Conservation (phyloP, 495 filamentous ascomycete genomes). For the Tetracladium setigerum region DNA sequence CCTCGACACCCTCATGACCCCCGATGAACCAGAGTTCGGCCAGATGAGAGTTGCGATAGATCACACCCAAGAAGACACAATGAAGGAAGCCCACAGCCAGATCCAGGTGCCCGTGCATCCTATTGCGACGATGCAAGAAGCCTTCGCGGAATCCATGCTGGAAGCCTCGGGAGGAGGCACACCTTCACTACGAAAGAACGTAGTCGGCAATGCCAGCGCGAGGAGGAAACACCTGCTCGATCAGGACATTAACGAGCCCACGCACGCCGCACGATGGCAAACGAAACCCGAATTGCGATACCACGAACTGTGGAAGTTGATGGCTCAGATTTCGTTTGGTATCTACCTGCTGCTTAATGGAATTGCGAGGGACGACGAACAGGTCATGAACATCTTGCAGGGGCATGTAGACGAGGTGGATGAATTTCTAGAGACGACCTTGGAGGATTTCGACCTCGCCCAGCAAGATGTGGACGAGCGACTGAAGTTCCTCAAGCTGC, state of each 20-base stretch:
- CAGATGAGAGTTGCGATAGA: conserved; percentile 1
- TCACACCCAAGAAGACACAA: conserved; percentile 3
- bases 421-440: conserved; percentile 74
- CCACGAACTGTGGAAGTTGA: conserved; percentile 84
- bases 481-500: conserved; percentile 70
- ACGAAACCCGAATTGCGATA: conserved; percentile 55
- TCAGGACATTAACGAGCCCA: conserved; percentile 44
- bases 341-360: conserved; percentile 80
- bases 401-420: conserved; percentile 91
- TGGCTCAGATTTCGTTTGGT: conserved; percentile 90
- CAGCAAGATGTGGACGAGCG: conserved; percentile 66
- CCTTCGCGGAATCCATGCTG: conserved; percentile 86
- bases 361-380: conserved; percentile 77
- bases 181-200: conserved; percentile 41
- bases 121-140: conserved; percentile 76
- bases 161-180: conserved; percentile 47
- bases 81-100: conserved; percentile 12
- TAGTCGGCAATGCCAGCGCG: conserved; percentile 52
- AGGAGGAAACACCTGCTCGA: conserved; percentile 65
- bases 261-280: conserved; percentile 67
- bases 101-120: conserved; percentile 59
- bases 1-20: neutral
- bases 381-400: conserved; percentile 85
- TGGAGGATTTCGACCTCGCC: conserved; percentile 81
- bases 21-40: neutral